phyloP scores from a whole-genome alignment of 495 filamentous ascomycete genomes.

The Neurospora sp. region DNA sequence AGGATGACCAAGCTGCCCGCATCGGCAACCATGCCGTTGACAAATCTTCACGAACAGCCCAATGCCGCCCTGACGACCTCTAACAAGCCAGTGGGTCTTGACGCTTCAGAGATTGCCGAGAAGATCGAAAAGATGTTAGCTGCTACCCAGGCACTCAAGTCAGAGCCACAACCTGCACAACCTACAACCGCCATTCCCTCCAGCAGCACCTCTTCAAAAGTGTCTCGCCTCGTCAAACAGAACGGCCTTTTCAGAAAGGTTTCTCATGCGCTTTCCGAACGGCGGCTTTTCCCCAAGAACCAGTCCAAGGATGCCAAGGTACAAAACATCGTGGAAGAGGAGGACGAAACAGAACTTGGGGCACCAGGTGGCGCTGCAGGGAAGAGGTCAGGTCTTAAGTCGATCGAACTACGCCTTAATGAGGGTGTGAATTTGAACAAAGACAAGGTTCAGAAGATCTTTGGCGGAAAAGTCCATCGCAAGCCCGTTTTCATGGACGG shows the following conservation, averaged over 20 bases:
- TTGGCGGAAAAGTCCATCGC: conserved; percentile 13
- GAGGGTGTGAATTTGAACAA: conserved; percentile 18
- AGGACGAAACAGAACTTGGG: not conserved
- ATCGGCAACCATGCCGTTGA: conserved; percentile 7
- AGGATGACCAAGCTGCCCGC: not conserved
- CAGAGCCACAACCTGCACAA: not conserved
- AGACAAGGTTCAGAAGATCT: conserved; percentile 12
- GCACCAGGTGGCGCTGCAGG: not conserved
- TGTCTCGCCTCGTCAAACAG: not conserved
- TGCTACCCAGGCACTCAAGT: conserved; percentile 7
- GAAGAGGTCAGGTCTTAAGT: not conserved
- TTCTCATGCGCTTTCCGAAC: not conserved
- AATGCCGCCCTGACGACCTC: not conserved
- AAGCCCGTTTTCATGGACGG: conserved; percentile 16
- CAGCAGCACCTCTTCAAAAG: conserved; percentile 2
- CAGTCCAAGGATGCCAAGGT: not conserved
- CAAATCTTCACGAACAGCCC: not conserved
- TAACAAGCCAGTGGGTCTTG: not conserved
- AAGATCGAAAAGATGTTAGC: conserved; percentile 24
- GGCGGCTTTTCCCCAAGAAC: not conserved
- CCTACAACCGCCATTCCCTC: not conserved
- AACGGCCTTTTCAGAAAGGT: conserved; percentile 4
- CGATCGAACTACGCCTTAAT: conserved; percentile 17
- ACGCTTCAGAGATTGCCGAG: conserved; percentile 7
- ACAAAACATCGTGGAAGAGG: not conserved